These are phyloP conservation scores for Kalaharituber pfeilii DNA, from an alignment of 2,329 filamentous ascomycete genomes.

Conservation along the genomic window DNA sequence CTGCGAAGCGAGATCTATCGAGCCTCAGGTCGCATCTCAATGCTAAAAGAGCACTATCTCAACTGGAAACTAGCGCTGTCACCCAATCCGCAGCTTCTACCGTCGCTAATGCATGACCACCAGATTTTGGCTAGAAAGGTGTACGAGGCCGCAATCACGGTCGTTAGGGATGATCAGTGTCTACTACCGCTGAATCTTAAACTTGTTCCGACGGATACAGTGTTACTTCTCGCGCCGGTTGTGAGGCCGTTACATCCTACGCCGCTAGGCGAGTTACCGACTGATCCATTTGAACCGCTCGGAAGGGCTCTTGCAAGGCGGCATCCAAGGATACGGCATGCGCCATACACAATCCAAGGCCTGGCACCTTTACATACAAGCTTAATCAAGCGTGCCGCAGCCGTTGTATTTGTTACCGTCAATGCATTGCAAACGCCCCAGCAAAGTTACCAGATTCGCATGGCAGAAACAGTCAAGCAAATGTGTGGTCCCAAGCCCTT, in stretches of 20 bases:
- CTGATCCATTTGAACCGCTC: slow-evolving; percentile 55
- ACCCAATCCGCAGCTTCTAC: slow-evolving; percentile 49
- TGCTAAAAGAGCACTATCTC: slow-evolving; percentile 68
- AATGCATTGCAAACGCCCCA: slow-evolving; percentile 29
- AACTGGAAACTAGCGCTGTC: slow-evolving; percentile 86
- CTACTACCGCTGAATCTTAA: slow-evolving; percentile 53
- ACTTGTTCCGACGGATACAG: slow-evolving; percentile 11
- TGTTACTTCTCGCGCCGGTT: slow-evolving; percentile 41
- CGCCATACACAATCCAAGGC: slow-evolving; percentile 51
- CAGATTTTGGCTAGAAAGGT: slow-evolving; percentile 64
- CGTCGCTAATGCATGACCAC: slow-evolving; percentile 69
- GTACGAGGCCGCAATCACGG: slow-evolving; percentile 83
- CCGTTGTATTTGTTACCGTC: slow-evolving; percentile 44
- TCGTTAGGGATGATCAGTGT: slow-evolving; percentile 76
- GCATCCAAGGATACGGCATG: slow-evolving; percentile 48
- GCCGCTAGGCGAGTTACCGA: slow-evolving; percentile 28
- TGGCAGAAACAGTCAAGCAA: slow-evolving; percentile 24
- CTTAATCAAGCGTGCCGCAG: slow-evolving; percentile 43
- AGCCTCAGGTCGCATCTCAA: slow-evolving; percentile 60
- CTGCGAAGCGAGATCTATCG: slow-evolving; percentile 60
- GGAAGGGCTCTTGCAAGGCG: slow-evolving; percentile 44
- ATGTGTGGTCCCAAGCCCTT: slow-evolving; percentile 20
- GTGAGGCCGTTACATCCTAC: slow-evolving; percentile 32
- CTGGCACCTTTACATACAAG: slow-evolving; percentile 46
- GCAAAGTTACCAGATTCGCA: slow-evolving; percentile 20